Evolutionary conservation across 805 yeast genomes (phyloP).

Genomic region (Yarrowia bubula): DNA sequence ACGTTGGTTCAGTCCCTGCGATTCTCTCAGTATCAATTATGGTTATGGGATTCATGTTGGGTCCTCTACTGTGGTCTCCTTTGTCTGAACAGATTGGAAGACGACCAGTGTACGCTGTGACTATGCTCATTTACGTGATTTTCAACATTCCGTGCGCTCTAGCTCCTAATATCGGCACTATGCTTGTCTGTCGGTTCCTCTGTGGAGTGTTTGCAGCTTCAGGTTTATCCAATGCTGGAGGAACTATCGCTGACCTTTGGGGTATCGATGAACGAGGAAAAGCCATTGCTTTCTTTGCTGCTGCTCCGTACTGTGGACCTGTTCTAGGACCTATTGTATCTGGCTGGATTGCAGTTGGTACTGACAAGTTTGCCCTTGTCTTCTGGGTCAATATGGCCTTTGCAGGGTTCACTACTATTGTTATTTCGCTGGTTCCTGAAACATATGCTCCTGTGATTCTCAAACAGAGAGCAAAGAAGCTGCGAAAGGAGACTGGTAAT

Average conservation of each 20-base stretch:
- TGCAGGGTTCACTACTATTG: constrained; percentile 79
- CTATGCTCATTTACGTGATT: constrained; percentile 68
- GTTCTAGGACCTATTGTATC: constrained; percentile 85
- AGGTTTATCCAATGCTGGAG: constrained; percentile 84
- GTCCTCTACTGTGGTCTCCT: constrained; percentile 90
- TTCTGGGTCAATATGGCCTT: constrained; percentile 93
- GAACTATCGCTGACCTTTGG: constrained; percentile 87
- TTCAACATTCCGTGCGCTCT: constrained; percentile 87
- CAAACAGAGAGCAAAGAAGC: constrained; percentile 61
- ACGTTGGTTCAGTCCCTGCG: constrained; percentile 76
- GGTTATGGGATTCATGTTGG: constrained; percentile 86
- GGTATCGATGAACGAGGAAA: constrained; percentile 76
- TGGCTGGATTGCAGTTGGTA: constrained; percentile 75
- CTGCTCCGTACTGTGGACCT: constrained; percentile 92
- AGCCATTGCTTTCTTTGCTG: constrained; percentile 88
- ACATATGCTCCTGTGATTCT: constrained; percentile 88
- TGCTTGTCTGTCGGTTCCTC: constrained; percentile 77
- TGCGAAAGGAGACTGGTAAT: constrained; percentile 80
- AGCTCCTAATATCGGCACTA: constrained; percentile 76
- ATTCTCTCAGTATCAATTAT: constrained; percentile 76
- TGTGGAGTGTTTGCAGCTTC: constrained; percentile 86
- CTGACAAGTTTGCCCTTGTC: constrained; percentile 61
- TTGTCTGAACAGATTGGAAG: constrained; percentile 82
- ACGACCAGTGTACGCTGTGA: constrained; percentile 74
- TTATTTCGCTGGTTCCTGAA: constrained; percentile 71